Evolutionary conservation across 2,329 filamentous ascomycete species (phyloP).

Genomic region (Shiraia sp.): DNA sequence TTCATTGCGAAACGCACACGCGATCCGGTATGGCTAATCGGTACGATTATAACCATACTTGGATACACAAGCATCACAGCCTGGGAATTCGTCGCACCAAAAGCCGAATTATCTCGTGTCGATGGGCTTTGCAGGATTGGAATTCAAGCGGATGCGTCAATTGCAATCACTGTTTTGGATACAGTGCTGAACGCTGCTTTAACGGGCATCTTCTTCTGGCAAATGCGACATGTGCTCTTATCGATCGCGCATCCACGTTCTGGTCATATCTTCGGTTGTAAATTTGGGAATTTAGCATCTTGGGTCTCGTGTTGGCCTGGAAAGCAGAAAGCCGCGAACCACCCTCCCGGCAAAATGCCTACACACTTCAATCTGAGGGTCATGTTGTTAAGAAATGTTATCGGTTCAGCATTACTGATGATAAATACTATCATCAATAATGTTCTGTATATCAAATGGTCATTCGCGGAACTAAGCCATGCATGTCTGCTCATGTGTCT

Average conservation of each 20-base stretch:
- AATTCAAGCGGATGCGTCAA: slow-evolving; percentile 30
- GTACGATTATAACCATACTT: slow-evolving; percentile 20
- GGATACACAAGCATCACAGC: slow-evolving; percentile 27
- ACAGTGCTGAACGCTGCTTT: slow-evolving; percentile 37
- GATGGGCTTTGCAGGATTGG: slow-evolving; percentile 43
- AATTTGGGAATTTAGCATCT: neutral
- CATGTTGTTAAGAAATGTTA: slow-evolving; percentile 28
- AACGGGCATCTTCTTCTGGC: slow-evolving; percentile 40
- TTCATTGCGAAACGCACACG: slow-evolving; percentile 29
- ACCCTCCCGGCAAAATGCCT: neutral
- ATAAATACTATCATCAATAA: slow-evolving; percentile 42
- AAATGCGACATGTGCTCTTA: slow-evolving; percentile 31
- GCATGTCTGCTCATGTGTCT: slow-evolving; percentile 44
- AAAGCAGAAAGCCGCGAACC: neutral
- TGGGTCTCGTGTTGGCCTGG: neutral
- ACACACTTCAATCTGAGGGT: slow-evolving; percentile 13
- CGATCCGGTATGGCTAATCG: slow-evolving; percentile 38
- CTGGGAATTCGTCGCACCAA: slow-evolving; percentile 28
- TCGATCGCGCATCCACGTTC: neutral
- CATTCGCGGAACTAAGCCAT: slow-evolving; percentile 37
- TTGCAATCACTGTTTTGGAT: slow-evolving; percentile 40
- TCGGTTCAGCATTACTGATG: slow-evolving; percentile 37
- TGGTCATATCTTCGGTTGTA: neutral
- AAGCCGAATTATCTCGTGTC: slow-evolving; percentile 24
- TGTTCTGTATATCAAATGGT: slow-evolving; percentile 28